A percentile compares a stretch with the other conserved stretches of the same genome.
These are phyloP conservation scores for Euphrasia confusa DNA, from an alignment of 257 asterid species.

Conservation along the genomic window DNA sequence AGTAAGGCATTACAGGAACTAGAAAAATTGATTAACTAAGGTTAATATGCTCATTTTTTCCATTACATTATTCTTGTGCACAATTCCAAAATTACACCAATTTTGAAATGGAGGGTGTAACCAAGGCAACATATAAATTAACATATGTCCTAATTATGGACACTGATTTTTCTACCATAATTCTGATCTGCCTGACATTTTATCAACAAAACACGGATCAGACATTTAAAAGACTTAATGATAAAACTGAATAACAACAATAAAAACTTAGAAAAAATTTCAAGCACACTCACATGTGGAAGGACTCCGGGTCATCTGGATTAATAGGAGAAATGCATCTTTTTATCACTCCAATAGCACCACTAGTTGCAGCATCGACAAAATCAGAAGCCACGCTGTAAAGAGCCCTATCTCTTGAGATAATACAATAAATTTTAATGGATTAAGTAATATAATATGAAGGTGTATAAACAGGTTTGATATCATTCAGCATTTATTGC, in stretches of 20 bases:
- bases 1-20: too few species aligned
- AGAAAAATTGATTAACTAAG: too few species aligned
- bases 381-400: slow-evolving; percentile 80
- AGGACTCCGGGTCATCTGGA: slow-evolving; percentile 89
- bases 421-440: slow-evolving; percentile 37
- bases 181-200: neutral
- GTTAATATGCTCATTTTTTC: too few species aligned
- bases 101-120: too few species aligned
- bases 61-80: too few species aligned
- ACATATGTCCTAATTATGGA: too few species aligned
- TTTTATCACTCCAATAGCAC: slow-evolving; percentile 82
- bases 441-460: slow-evolving; percentile 9
- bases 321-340: slow-evolving; percentile 81
- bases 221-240: neutral
- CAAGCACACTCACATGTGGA: slow-evolving; percentile 61
- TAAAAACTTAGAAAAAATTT: slow-evolving; percentile 12
- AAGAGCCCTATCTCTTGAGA: slow-evolving; percentile 77
- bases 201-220: too few species aligned
- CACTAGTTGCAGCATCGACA: slow-evolving; percentile 78
- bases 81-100: too few species aligned
- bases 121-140: too few species aligned
- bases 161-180: too few species aligned
- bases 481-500: slow-evolving; percentile 12
- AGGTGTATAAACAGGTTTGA: neutral
- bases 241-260: neutral